Evolutionary conservation across 176 grass and related monocot genomes (phyloP).

Genomic region (Triticum dicoccoides): DNA sequence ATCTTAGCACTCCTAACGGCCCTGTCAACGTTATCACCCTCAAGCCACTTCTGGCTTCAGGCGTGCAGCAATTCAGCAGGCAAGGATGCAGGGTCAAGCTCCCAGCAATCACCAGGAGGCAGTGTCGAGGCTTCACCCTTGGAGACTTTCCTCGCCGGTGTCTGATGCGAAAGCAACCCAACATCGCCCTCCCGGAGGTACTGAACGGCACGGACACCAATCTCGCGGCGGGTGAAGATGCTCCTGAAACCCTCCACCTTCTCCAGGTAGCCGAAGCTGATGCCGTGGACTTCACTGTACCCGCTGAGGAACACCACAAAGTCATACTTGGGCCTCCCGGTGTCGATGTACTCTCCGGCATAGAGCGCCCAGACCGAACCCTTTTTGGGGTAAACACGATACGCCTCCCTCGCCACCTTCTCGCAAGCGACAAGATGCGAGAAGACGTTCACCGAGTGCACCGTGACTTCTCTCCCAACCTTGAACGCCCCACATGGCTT

Average conservation of each 20-base stretch:
- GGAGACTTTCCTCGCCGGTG: conserved; percentile 58
- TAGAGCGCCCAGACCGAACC: conserved; percentile 79
- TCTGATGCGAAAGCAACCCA: conserved; percentile 66
- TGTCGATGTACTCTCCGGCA: background rate
- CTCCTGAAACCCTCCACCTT: conserved; percentile 79
- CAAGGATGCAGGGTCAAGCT: conserved; percentile 87
- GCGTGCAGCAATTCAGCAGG: conserved; percentile 52
- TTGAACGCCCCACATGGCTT: conserved; percentile 76
- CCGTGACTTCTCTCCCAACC: conserved; percentile 45
- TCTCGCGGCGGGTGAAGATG: conserved; percentile 61
- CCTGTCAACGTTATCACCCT: background rate
- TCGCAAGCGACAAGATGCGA: conserved; percentile 64
- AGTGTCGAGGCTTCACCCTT: conserved; percentile 36
- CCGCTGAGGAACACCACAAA: conserved; percentile 74
- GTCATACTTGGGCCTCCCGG: conserved; percentile 42
- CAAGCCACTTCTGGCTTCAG: background rate
- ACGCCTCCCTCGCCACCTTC: conserved; percentile 51
- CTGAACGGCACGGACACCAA: conserved; percentile 53
- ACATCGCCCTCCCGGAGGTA: conserved; percentile 47
- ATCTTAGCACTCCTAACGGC: conserved; percentile 23
- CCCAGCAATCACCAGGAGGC: conserved; percentile 69
- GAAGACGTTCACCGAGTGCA: conserved; percentile 83
- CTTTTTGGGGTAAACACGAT: conserved; percentile 76
- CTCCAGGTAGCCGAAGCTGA: conserved; percentile 80
- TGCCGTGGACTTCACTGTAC: conserved; percentile 50